Evolutionary conservation across 2,329 filamentous ascomycete species (phyloP).

Genomic region (Aureobasidium pullulans): DNA sequence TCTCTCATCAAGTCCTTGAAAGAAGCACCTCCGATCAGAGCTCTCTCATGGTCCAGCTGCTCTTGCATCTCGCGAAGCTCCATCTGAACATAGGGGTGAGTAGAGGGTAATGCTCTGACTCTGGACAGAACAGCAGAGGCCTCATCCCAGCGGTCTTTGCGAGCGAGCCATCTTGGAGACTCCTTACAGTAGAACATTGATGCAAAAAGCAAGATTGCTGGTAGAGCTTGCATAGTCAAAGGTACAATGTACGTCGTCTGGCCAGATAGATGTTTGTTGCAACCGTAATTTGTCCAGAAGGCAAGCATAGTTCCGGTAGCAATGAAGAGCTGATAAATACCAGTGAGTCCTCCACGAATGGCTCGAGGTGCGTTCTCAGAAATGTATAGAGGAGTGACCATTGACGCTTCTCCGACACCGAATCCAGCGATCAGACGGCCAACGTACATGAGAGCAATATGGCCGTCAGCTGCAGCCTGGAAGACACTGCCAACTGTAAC

Average conservation of each 20-base stretch:
- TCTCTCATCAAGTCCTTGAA: constrained; percentile 60
- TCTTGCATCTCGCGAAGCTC: constrained; percentile 59
- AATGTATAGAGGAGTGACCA: constrained; percentile 49
- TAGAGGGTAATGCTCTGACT: constrained; percentile 53
- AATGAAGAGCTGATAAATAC: constrained; percentile 54
- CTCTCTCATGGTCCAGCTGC: constrained; percentile 62
- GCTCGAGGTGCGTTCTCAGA: constrained; percentile 53
- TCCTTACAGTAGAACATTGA: constrained; percentile 57
- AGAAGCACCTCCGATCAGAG: constrained; percentile 57
- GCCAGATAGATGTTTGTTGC: constrained; percentile 38
- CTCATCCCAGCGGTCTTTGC: constrained; percentile 61
- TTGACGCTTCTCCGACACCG: constrained; percentile 23
- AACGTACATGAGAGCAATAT: constrained; percentile 57
- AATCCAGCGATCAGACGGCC: constrained; percentile 55
- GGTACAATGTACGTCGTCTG: constrained; percentile 53
- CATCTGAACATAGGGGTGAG: constrained; percentile 43
- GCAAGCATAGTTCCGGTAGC: constrained; percentile 46
- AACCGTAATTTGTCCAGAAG: constrained; percentile 33
- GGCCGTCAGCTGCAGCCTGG: constrained; percentile 55
- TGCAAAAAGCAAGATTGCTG: constrained; percentile 51
- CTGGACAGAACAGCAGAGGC: constrained; percentile 49
- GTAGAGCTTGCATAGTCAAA: constrained; percentile 57
- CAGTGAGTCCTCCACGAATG: constrained; percentile 53
- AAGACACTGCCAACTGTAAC: constrained; percentile 57
- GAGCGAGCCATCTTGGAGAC: constrained; percentile 61